Conservation (phyloP, 768 basidiomycete species). For the Boletus pseudopeckii region DNA sequence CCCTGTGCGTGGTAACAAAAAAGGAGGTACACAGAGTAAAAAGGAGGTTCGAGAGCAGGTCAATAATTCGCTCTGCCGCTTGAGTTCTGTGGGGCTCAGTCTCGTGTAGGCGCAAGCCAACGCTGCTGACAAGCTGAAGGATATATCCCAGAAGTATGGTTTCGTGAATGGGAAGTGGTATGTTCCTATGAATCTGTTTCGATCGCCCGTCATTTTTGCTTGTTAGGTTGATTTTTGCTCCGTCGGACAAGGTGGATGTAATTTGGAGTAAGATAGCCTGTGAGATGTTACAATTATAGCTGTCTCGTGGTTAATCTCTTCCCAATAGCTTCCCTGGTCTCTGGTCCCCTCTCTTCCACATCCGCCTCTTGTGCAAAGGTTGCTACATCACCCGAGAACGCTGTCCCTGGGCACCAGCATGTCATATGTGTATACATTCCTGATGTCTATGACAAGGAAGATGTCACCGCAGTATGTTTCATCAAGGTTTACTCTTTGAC, state of each 20-base stretch:
- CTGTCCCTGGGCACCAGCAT: constrained; percentile 52
- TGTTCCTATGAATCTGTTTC: background rate
- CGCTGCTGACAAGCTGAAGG: constrained; percentile 54
- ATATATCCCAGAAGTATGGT: constrained; percentile 52
- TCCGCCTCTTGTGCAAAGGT: constrained; percentile 59
- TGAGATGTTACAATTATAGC: constrained; percentile 28
- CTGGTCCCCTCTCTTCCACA: constrained; percentile 60
- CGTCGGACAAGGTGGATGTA: constrained; percentile 56
- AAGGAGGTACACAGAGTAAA: constrained; percentile 68
- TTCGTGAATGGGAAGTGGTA: constrained; percentile 70
- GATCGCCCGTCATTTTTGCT: background rate
- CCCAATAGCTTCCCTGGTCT: constrained; percentile 54
- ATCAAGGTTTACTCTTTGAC: background rate
- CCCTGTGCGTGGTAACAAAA: constrained; percentile 65
- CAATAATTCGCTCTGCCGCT: background rate
- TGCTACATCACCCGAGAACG: constrained; percentile 53
- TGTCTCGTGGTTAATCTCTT: background rate
- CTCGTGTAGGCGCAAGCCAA: constrained; percentile 52
- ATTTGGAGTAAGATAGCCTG: constrained; percentile 64
- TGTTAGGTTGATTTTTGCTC: constrained; percentile 64
- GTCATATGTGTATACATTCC: constrained; percentile 71
- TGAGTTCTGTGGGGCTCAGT: background rate
- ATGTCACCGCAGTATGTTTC: constrained; percentile 48
- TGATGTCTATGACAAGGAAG: constrained; percentile 62
- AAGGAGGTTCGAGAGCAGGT: constrained; percentile 74